Evolutionary conservation across 257 asterid species (phyloP), one percentile per base, ranked within the genome.

Genomic region (Ilex aquifolium): DNA sequence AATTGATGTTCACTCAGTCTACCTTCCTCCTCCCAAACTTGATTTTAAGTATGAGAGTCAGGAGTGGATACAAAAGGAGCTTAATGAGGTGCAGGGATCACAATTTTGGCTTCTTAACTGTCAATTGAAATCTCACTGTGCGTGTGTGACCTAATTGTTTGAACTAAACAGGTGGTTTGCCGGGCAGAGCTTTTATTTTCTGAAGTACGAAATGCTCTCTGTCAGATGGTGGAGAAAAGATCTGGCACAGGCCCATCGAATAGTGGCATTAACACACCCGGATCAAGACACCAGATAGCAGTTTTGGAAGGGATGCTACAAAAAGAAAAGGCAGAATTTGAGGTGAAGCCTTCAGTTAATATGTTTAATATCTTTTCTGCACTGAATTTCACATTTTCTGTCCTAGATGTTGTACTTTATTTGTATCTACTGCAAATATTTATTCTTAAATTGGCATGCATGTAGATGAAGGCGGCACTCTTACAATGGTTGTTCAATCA

Each of bases 1-100:
- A n/a, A 92, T 92, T 67, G 95, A 92, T 77, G 99, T 92, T 75
- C 88, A 83, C 67, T 85, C 99, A 13, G 99, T 92, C 66, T 85
- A 70, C 65, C 88, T 92, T 68, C 99, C 99, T 74, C 97, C 97
- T 29, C 30, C 88, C 58, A 83, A 83, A 68, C 94, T 92, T 78
- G 95, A 79, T 71, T 89, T 89, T 80, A 85, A 84, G 79, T 79
- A 74, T 70, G 91, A 79, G 78, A 74, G 69, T 71, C 95, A 92
- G 82, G 99, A 80, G 77, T 92, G 96, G 99, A 65, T 89, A 71
- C 82, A 79, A 69, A 71, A 76, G 71, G 97, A 87, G 81, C 61
- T 85, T 68, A 78, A 76, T 73, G 83, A 87, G 97, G 99, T 92
- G 76, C 54, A 61, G 27, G 27, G 27, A 10, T 66, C 62, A 56